Evolutionary conservation across 2,329 filamentous ascomycete genomes (phyloP), one percentile per base, ranked within the genome.

Genomic region (Ophiostoma sp.): DNA sequence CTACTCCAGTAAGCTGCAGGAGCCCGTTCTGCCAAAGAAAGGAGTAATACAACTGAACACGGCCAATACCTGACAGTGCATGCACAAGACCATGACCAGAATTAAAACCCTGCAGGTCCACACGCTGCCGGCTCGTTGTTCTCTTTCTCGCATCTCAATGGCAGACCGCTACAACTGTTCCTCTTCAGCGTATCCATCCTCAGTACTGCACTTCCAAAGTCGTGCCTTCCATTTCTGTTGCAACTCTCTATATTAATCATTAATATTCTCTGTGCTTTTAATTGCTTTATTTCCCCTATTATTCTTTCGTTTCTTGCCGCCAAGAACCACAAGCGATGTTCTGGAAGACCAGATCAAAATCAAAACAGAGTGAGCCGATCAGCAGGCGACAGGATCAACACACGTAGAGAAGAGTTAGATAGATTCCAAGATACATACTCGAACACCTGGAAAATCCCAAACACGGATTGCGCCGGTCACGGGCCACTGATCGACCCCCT

Each of bases 401-500:
- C 49, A 55, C n/a, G 49, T 11, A 8, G 27, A 18, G 47, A 52
- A 55, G 27, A 27, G 27, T 27, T 27, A 27, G 27, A 27, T 27
- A 27, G 27, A 27, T 27, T 27, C 27, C 2, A 27, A 27, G 27
- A 27, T 27, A 27, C 27, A 27, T 27, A 27, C 27, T 27, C 27
- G 27, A 27, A 27, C 27, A 27, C 27, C 27, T 27, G 27, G 67
- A 72, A 74, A 75, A 76, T 76, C 75, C 73, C 75, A 79, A 79
- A 79, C 76, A 74, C 73, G 27, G 27, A 27, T 27, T 27, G 27
- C 27, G 27, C 27, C 27, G 71, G 71, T 73, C 75, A 77, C 75
- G 74, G 75, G 73, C 76, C 77, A 76, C 75, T 70, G 72, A 75
- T 75, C 74, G 74, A 71, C 75, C 67, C 68, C 70, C 70, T 72